A percentile compares a stretch with the other conserved stretches of the same genome.
phyloP scores from a whole-genome alignment of 225 moss, liverwort and hornwort species.

The Climacium dendroides region DNA sequence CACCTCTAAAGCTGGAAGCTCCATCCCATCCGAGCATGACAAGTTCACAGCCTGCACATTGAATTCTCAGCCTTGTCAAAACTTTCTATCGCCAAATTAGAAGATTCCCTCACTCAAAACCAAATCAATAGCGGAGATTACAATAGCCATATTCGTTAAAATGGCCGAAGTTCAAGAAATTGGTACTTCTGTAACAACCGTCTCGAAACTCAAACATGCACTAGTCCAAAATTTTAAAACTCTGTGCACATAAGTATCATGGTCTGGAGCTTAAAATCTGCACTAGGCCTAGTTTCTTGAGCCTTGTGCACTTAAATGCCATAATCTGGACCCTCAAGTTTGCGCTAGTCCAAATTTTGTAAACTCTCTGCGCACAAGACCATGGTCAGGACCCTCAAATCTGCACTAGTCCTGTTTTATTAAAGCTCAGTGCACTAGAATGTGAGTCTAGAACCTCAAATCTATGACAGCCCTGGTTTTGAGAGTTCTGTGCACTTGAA shows the following conservation, averaged over 20 bases:
- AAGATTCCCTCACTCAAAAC: background rate
- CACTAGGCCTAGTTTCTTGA: background rate
- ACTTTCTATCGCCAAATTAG: background rate
- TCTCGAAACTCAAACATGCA: background rate
- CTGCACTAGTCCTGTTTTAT: background rate
- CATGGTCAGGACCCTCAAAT: background rate
- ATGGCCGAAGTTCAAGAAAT: background rate
- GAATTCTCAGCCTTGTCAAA: background rate
- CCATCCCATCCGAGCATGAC: conserved; percentile 47
- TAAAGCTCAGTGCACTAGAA: background rate
- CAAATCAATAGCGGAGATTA: background rate
- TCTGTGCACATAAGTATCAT: background rate
- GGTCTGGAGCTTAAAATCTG: no score
- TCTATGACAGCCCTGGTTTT: background rate
- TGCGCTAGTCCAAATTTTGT: background rate
- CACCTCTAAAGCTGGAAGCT: conserved; percentile 42
- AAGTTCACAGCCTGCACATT: conserved; percentile 49
- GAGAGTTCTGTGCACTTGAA: background rate
- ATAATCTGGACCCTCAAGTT: background rate
- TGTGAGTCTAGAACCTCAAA: background rate
- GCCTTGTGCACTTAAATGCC: background rate
- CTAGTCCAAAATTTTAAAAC: background rate
- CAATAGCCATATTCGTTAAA: background rate
- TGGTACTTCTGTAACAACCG: background rate
- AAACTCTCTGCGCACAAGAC: background rate